Conservation (phyloP, 1,139 yeast species). For the Kodamaea anthophila region DNA sequence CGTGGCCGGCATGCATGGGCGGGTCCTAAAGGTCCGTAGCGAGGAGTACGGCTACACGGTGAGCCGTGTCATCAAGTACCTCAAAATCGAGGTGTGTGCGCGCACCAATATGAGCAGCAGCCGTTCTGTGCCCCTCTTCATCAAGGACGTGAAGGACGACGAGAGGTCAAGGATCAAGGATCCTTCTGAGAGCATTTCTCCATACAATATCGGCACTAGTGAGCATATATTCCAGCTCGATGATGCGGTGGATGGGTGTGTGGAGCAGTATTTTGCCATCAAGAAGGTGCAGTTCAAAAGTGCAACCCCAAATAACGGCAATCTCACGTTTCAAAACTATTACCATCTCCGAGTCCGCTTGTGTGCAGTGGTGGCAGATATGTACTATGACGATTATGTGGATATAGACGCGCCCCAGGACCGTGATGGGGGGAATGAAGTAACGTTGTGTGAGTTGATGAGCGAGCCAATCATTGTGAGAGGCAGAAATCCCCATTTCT, state of each 20-base stretch:
- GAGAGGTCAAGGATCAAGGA: conserved; percentile 7
- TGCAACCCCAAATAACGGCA: conserved; percentile 64
- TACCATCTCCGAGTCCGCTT: conserved; percentile 44
- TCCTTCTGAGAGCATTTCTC: conserved; percentile 17
- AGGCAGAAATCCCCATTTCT: conserved; percentile 62
- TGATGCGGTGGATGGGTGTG: conserved; percentile 16
- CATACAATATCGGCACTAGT: conserved; percentile 17
- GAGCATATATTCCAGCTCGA: conserved; percentile 30
- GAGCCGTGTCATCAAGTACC: conserved; percentile 34
- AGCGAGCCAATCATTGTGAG: conserved; percentile 55
- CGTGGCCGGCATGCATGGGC: conserved; percentile 22
- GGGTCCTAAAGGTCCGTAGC: conserved; percentile 28
- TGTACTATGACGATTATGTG: conserved; percentile 37
- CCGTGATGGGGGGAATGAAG: conserved; percentile 23
- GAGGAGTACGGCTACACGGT: conserved; percentile 32
- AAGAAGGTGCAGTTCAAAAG: conserved; percentile 51
- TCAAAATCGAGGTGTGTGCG: conserved; percentile 36
- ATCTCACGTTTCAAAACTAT: conserved; percentile 50
- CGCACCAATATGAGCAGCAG: conserved; percentile 26
- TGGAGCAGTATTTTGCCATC: conserved; percentile 31
- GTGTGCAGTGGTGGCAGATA: conserved; percentile 40
- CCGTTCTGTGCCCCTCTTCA: conserved; percentile 28
- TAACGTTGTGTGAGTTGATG: conserved; percentile 26
- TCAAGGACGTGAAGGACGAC: conserved; percentile 15
- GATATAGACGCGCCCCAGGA: conserved; percentile 21